Evolutionary conservation across 129 eudicot genomes (phyloP), one percentile per base, ranked within the genome.

Genomic region (Artemisia annua): DNA sequence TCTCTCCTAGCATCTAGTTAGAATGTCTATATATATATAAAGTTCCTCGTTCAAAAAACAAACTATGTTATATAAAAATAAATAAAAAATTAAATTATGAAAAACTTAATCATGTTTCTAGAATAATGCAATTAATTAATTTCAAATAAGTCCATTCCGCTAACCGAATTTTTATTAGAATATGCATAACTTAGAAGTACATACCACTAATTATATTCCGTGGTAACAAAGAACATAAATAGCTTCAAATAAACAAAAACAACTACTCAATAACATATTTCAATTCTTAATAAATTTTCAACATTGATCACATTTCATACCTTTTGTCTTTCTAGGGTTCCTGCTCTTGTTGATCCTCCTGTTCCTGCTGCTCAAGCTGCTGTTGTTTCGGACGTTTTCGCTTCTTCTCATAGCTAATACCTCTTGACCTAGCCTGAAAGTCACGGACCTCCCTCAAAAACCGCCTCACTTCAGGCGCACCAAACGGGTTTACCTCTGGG

Each of bases 401-500:
- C 81, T 80, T 80, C 73, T 80, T 80, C 74, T 80, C 84, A 48
- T 80, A 80, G 65, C 77, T 76, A 13, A 80, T 80, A 46, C 84
- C 84, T 28, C 84, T 70, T 3, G 84, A 78, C 53, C 69, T 76
- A 1, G 85, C 78, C 77, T 76, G 85, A 76, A 67, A 75, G 24
- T 76, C 85, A 18, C 85, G 77, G 53, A 81, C 85, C 54, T 81
- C 85, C 75, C 78, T 65, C 48, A 81, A 13, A 76, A 76, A 81
- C 35, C 80, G 74, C 75, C 85, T 55, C 11, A 81, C 85, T 22
- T 73, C 81, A 2, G 78, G 78, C 1, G 81, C 78, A 46, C 81
- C 82, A 43, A 81, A 81, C 3, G 85, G 85, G 78, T 81, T 81
- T 5, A 69, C 67, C 71, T 76, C 82, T 20, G 85, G 85, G 57